These are phyloP conservation scores for Trichoderma endophyticum DNA, from an alignment of 2,329 filamentous ascomycete genomes.

Conservation along the genomic window DNA sequence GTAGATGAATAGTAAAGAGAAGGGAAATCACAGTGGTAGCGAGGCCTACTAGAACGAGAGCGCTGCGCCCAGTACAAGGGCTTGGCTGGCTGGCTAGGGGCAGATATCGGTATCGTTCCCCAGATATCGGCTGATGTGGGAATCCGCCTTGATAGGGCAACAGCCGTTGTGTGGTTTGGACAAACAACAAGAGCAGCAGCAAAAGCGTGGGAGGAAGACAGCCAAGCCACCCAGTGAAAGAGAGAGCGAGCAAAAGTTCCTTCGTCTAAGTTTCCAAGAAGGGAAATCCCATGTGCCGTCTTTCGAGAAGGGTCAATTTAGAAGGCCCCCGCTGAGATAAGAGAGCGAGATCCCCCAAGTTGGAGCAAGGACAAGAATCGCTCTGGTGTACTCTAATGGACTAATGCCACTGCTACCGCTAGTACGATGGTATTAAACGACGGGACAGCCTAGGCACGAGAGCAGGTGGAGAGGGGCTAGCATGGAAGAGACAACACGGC, in stretches of 20 bases:
- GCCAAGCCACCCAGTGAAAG: slow-evolving; percentile 34
- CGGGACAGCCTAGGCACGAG: slow-evolving; percentile 17
- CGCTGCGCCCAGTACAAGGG: slow-evolving; percentile 14
- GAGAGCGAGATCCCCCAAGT: slow-evolving; percentile 19
- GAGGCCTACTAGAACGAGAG: slow-evolving; percentile 12
- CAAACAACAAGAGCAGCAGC: slow-evolving; percentile 15
- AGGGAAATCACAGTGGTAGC: slow-evolving; percentile 12
- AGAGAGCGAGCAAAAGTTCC: slow-evolving; percentile 41
- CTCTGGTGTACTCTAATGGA: not conserved
- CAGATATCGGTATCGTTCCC: slow-evolving; percentile 23
- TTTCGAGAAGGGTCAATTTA: slow-evolving; percentile 15
- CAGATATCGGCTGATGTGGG: slow-evolving; percentile 24
- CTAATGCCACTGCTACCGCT: slow-evolving; percentile 4
- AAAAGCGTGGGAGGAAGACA: slow-evolving; percentile 17
- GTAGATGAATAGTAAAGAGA: slow-evolving; percentile 16
- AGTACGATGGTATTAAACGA: slow-evolving; percentile 11
- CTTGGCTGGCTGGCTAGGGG: slow-evolving; percentile 6
- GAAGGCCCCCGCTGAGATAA: slow-evolving; percentile 21
- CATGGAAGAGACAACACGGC: slow-evolving; percentile 19
- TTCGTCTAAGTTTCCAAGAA: slow-evolving; percentile 36
- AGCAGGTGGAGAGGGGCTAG: slow-evolving; percentile 17
- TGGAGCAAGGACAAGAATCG: not conserved
- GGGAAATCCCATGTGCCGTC: slow-evolving; percentile 35
- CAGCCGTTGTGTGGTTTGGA: slow-evolving; percentile 7
- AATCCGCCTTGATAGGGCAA: slow-evolving; percentile 23